Percentiles rank a stretch among this genome's conserved stretches.
phyloP scores from a whole-genome alignment of 306 rosid species.

The Corylus heterophylla region DNA sequence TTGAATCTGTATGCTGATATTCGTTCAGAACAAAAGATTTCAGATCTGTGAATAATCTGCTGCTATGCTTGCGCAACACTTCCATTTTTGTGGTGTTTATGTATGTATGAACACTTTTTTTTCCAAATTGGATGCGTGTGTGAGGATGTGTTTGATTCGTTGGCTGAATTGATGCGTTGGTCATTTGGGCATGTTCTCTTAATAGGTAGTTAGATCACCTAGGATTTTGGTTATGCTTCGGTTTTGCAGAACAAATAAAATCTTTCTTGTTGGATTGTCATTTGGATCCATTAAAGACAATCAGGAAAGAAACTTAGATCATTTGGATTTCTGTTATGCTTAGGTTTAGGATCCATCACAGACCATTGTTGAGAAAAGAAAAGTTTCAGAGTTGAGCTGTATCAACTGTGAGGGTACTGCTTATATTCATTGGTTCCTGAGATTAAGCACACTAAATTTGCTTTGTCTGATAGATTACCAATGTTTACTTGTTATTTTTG shows the following conservation, averaged over 20 bases:
- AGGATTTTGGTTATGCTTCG: background rate
- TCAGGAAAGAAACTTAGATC: background rate
- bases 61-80: background rate
- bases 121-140: background rate
- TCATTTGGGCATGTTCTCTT: background rate
- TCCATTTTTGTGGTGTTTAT: background rate
- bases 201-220: background rate
- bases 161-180: background rate
- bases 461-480: background rate
- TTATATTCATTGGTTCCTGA: background rate
- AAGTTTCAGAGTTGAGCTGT: background rate
- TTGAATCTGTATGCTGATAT: background rate
- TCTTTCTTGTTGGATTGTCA: background rate
- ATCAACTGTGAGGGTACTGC: background rate
- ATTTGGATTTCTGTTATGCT: background rate
- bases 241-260: background rate
- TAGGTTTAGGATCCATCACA: background rate
- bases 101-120: background rate
- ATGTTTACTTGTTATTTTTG: background rate
- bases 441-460: background rate
- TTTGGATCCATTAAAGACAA: background rate
- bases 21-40: background rate
- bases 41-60: slow-evolving; percentile 1
- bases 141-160: background rate
- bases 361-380: background rate